Evolutionary conservation across 805 yeast species (phyloP).

Genomic region (Metschnikowia lachancei): DNA sequence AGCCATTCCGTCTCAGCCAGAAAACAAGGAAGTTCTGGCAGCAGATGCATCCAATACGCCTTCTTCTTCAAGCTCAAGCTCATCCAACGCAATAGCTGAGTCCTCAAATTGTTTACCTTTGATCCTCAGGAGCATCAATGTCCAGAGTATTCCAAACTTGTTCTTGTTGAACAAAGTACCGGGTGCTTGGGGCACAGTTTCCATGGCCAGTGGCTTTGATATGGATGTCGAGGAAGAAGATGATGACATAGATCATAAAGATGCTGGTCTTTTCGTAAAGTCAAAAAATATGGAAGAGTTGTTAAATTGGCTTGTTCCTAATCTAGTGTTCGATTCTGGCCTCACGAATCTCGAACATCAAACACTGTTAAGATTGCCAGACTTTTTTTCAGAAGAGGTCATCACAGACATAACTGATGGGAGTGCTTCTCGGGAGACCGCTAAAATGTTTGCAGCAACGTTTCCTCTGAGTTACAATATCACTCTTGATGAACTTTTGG

Average conservation of each 20-base stretch:
- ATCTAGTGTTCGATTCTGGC: conserved; percentile 39
- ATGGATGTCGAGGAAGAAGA: conserved; percentile 37
- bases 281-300: conserved; percentile 31
- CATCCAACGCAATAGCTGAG: conserved; percentile 22
- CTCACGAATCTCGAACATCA: conserved; percentile 19
- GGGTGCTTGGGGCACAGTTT: conserved; percentile 14
- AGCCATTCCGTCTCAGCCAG: neutral
- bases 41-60: conserved; percentile 6
- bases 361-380: conserved; percentile 17
- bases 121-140: conserved; percentile 60
- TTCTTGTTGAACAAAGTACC: conserved; percentile 40
- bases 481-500: conserved; percentile 34
- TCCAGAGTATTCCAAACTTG: conserved; percentile 56
- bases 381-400: conserved; percentile 8
- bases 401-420: conserved; percentile 15
- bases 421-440: conserved; percentile 21
- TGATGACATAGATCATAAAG: conserved; percentile 32
- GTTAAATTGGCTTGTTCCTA: conserved; percentile 41
- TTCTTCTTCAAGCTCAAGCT: neutral
- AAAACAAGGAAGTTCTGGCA: neutral
- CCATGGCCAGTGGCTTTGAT: conserved; percentile 27
- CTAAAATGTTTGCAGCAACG: conserved; percentile 20
- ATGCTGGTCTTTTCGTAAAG: conserved; percentile 32
- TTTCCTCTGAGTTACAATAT: conserved; percentile 37
- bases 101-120: conserved; percentile 66